These are phyloP conservation scores for Eutypella sp. DNA, from an alignment of 2,329 filamentous ascomycete genomes.

Conservation along the genomic window DNA sequence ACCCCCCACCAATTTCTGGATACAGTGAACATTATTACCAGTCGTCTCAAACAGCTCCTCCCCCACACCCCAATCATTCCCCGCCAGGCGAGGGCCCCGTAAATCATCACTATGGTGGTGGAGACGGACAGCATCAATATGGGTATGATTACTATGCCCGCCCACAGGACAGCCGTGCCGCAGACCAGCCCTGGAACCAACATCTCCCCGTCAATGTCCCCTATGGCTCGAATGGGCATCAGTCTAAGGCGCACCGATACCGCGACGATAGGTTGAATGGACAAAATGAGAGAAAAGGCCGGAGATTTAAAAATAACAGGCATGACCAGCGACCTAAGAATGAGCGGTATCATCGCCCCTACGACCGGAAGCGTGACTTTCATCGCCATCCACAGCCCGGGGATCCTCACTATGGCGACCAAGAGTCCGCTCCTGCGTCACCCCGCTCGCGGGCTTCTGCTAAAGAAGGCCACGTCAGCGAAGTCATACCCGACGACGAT, in stretches of 20 bases:
- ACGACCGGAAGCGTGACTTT: not conserved
- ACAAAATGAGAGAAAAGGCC: not conserved
- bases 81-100: not conserved
- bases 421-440: not conserved
- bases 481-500: too few species aligned
- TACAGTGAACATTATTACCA: not conserved
- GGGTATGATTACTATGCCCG: not conserved
- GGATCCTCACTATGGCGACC: not conserved
- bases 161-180: not conserved
- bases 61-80: conserved; percentile 8
- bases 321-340: not conserved
- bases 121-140: not conserved
- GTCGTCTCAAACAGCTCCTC: conserved; percentile 2
- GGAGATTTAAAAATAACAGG: not conserved
- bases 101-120: not conserved
- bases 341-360: not conserved
- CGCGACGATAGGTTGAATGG: not conserved
- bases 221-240: not conserved
- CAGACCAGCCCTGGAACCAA: not conserved
- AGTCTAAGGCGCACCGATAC: not conserved
- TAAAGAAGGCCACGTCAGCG: not conserved
- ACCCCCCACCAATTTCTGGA: not conserved
- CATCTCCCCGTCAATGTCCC: not conserved
- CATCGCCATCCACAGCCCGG: not conserved
- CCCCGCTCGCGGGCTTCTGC: not conserved